phyloP scores from a whole-genome alignment of 2,329 filamentous ascomycete species.

The Penicillium glabrum region DNA sequence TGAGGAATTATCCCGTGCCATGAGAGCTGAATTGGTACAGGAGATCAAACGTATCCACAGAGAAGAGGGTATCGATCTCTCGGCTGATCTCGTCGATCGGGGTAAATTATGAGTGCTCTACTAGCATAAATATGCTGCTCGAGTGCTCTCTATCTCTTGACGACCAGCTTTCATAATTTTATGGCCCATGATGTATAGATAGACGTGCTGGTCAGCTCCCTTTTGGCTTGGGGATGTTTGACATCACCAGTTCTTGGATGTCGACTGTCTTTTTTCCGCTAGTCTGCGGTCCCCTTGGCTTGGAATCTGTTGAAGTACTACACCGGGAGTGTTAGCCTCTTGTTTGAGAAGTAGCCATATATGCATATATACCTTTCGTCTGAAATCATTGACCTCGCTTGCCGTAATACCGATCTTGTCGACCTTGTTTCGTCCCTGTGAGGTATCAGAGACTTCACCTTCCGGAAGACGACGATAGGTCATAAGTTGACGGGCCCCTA shows the following conservation, averaged over 20 bases:
- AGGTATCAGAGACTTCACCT: constrained; percentile 36
- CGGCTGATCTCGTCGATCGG: constrained; percentile 4
- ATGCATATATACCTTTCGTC: constrained; percentile 47
- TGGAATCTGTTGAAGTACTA: constrained; percentile 15
- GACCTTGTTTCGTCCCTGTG: constrained; percentile 33
- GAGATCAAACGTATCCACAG: constrained; percentile 37
- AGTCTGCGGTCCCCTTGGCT: neutral
- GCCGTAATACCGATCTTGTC: constrained; percentile 51
- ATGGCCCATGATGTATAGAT: neutral
- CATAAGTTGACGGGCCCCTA: constrained; percentile 84
- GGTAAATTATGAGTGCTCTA: constrained; percentile 22
- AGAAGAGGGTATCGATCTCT: constrained; percentile 39
- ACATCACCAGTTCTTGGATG: neutral
- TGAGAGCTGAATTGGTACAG: constrained; percentile 39
- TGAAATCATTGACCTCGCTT: constrained; percentile 67
- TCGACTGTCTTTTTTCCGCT: neutral
- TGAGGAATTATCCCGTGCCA: constrained; percentile 33
- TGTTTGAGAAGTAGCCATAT: neutral
- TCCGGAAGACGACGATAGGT: constrained; percentile 76
- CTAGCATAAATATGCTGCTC: neutral
- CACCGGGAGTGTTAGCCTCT: neutral
- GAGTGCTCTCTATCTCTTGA: neutral
- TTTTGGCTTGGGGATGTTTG: neutral
- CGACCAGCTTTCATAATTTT: neutral
- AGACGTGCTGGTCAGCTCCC: neutral